Base-by-base conservation (phyloP, 2,329 filamentous ascomycete species). In the Pseudocercospora fijiensis region DNA sequence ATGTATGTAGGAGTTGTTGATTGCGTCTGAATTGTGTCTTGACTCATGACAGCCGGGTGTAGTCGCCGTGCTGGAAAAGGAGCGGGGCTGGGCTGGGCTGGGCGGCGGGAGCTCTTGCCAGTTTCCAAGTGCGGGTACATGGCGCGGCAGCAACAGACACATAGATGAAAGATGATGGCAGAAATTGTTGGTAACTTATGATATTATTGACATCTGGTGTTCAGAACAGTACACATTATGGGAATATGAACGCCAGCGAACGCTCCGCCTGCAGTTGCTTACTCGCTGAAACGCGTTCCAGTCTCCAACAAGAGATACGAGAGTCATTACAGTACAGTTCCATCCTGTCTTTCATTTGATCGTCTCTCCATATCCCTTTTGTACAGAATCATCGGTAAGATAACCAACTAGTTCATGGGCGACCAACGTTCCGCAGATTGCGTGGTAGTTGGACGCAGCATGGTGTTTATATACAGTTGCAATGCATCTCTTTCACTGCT, bases 291-390 rank as follows among this genome's bases (percentile, higher is more conserved):
- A 26, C 45, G 45, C 45, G 16, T 26, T 26, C 45, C 20, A 51
- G 20, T 22, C 20, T 22, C 20, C 45, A 37, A 33, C 13, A 20
- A 20, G 28, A 56, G 24, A 33, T 56, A 56, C 28, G 53, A 56
- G 53, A 56, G 53, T 56, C 53, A 28, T 56, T 56, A 41, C 28
- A 56, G 53, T 56, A 56, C 53, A 41, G 28, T 33, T 56, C 53
- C 53, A 27, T 53, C 49, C 49, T 53, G 28, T 1, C 10, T 13
- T 24, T 33, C 24, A 33, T 56, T 20, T 18, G 20, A 22, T 28
- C 18, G 16, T 53, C 49, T 27, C 28, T 53, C 22, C 49, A 26
- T 30, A 28, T 24, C 22, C 22, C 3, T 22, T 24, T 49, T 49
- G 45, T 26, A 26, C 18, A 53, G 22, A n/a, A 53, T 16, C 20